A percentile compares a stretch with the other conserved stretches of the same genome.
Conservation (phyloP, 495 filamentous ascomycete species). For the Penicillium antarcticum region DNA sequence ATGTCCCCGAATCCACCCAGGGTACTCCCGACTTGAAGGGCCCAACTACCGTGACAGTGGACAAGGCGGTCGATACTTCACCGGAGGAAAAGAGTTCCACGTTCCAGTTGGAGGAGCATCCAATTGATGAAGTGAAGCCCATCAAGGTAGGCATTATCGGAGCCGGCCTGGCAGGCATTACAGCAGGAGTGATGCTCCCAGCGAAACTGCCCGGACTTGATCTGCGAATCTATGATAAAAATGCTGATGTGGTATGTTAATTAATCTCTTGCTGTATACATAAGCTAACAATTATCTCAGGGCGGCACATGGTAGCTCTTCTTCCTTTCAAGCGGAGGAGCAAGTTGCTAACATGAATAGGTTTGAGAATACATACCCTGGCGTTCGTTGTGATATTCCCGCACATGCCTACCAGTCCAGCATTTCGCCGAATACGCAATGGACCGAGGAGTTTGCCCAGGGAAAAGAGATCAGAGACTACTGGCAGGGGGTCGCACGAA, state of each 20-base stretch:
- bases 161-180: constrained; percentile 49
- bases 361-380: constrained; percentile 58
- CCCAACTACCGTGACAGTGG: constrained; percentile 12
- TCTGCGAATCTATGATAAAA: constrained; percentile 55
- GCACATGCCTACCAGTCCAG: constrained; percentile 67
- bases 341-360: constrained; percentile 3
- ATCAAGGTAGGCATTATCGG: constrained; percentile 54
- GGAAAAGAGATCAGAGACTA: constrained; percentile 64
- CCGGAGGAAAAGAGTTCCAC: not conserved
- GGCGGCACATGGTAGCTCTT: constrained; percentile 47
- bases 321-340: not conserved
- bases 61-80: constrained; percentile 7
- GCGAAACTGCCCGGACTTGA: constrained; percentile 49
- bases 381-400: constrained; percentile 63
- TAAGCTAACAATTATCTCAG: constrained; percentile 11
- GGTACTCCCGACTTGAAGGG: constrained; percentile 2
- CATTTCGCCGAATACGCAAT: constrained; percentile 63
- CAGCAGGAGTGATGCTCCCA: constrained; percentile 47
- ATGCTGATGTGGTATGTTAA: constrained; percentile 46
- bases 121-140: constrained; percentile 35
- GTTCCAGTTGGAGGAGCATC: constrained; percentile 40
- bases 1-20: constrained; percentile 9
- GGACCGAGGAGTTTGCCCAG: constrained; percentile 62
- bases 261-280: not conserved
- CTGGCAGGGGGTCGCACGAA: constrained; percentile 56